Conservation (phyloP, 257 asterid species). For the Ehretia macrophylla region DNA sequence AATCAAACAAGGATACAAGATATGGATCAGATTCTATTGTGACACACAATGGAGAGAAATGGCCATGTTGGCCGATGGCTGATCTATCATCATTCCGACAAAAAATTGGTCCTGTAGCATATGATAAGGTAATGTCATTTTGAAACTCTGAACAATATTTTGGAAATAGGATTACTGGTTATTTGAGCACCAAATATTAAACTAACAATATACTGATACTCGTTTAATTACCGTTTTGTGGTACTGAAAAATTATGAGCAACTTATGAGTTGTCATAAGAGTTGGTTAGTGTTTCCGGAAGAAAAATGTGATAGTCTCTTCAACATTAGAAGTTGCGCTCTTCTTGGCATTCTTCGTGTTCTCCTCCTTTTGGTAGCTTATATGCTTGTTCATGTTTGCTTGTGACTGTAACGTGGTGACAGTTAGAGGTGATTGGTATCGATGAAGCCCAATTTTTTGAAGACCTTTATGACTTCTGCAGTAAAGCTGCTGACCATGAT, state of each 20-base stretch:
- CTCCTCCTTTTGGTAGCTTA: neutral
- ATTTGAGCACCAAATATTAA: too few relatives aligned
- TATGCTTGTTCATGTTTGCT: conserved; percentile 10
- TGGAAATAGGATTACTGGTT: neutral
- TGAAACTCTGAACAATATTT: neutral
- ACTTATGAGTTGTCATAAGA: too few relatives aligned
- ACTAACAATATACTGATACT: too few relatives aligned
- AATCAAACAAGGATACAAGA: conserved; percentile 75
- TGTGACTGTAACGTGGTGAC: conserved; percentile 13
- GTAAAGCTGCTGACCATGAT: conserved; percentile 82
- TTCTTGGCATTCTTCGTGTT: neutral
- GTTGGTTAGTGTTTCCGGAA: too few relatives aligned
- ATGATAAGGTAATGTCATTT: conserved; percentile 48
- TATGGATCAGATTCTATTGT: conserved; percentile 73
- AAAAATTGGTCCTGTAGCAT: conserved; percentile 58
- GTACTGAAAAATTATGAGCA: too few relatives aligned
- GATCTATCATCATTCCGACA: conserved; percentile 62
- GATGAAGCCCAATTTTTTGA: conserved; percentile 94
- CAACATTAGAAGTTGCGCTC: neutral
- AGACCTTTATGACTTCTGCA: conserved; percentile 87
- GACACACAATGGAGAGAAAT: conserved; percentile 83
- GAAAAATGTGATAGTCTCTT: neutral
- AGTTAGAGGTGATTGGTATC: conserved; percentile 84
- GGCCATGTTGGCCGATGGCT: conserved; percentile 78
- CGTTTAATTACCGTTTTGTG: too few relatives aligned